Evolutionary conservation across 2,329 filamentous ascomycete genomes (phyloP), one percentile per base, ranked within the genome.

Genomic region (Claviceps maximensis): DNA sequence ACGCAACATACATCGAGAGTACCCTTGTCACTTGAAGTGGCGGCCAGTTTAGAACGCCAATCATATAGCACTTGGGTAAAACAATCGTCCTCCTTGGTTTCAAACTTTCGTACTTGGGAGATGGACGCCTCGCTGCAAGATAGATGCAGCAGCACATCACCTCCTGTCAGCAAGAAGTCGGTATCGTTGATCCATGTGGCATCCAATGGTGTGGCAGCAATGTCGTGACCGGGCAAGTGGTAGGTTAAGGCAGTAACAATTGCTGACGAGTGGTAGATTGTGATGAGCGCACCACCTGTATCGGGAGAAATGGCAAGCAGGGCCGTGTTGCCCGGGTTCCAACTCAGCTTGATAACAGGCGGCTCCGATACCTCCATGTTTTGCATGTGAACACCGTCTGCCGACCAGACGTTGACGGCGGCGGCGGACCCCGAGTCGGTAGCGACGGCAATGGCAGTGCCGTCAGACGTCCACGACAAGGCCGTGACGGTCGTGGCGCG

Each of bases 331-430:
- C 67, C 72, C 2, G 75, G 75, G 60, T 79, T 83, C 80, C 81
- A 84, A 47, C 74, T 73, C 23, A 84, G 68, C 62, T 80, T 82
- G 59, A 81, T 75, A 48, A 84, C 71, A 15, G 80, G 80, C n/a
- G 79, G 73, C 58, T 82, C 79, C 40, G 77, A 69, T 27, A 77
- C 72, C 57, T 80, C 75, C 63, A 80, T 77, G 23, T 74, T 71
- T 49, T 79, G 71, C 25, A 79, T 59, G 50, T 71, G 69, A 27
- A 67, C 69, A 19, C 80, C 80, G 54, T 80, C 76, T 2, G 69
- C 67, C 9, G 71, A 70, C 75, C 78, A 82, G 19, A 84, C 72
- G 54, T 74, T 76, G 23, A 84, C 73, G 2, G 76, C 74, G 48
- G 76, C 76, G 41, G 65, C 59, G 40, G 70, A 73, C 21, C 72